phyloP scores from a whole-genome alignment of 2,329 filamentous ascomycete genomes.

The Aspergillus thermomutatus region DNA sequence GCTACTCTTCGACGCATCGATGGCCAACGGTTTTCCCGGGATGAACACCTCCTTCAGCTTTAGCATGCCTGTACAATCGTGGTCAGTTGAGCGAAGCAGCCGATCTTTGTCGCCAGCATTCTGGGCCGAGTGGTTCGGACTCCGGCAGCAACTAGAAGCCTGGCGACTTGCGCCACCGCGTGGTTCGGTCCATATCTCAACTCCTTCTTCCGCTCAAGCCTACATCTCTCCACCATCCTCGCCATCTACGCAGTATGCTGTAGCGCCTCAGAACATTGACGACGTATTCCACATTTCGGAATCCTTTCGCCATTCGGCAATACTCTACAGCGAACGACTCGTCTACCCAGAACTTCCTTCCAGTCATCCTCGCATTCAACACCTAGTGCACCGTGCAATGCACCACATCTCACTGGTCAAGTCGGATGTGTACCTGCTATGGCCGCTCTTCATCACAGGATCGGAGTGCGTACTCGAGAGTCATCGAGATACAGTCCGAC shows the following conservation, averaged over 20 bases:
- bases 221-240: slow-evolving; percentile 29
- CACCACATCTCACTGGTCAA: slow-evolving; percentile 79
- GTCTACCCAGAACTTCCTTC: slow-evolving; percentile 72
- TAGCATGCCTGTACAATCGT: slow-evolving; percentile 30
- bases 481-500: slow-evolving; percentile 74
- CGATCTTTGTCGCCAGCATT: slow-evolving; percentile 48
- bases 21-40: slow-evolving; percentile 13
- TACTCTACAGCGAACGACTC: slow-evolving; percentile 86
- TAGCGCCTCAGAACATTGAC: slow-evolving; percentile 60
- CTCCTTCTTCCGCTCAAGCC: slow-evolving; percentile 12
- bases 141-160: slow-evolving; percentile 69
- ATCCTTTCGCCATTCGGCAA: slow-evolving; percentile 82
- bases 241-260: slow-evolving; percentile 23
- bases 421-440: slow-evolving; percentile 83
- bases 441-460: slow-evolving; percentile 87
- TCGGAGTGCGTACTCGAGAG: slow-evolving; percentile 81
- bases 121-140: slow-evolving; percentile 82
- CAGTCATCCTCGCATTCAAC: slow-evolving; percentile 73
- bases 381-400: slow-evolving; percentile 75
- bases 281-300: slow-evolving; percentile 82
- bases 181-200: slow-evolving; percentile 9
- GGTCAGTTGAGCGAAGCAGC: slow-evolving; percentile 16
- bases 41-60: slow-evolving; percentile 41
- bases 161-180: slow-evolving; percentile 67
- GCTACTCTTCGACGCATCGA: slow-evolving; percentile 19